These are phyloP conservation scores for Mycena sanguinolenta DNA, from an alignment of 768 basidiomycete species.

Conservation along the genomic window DNA sequence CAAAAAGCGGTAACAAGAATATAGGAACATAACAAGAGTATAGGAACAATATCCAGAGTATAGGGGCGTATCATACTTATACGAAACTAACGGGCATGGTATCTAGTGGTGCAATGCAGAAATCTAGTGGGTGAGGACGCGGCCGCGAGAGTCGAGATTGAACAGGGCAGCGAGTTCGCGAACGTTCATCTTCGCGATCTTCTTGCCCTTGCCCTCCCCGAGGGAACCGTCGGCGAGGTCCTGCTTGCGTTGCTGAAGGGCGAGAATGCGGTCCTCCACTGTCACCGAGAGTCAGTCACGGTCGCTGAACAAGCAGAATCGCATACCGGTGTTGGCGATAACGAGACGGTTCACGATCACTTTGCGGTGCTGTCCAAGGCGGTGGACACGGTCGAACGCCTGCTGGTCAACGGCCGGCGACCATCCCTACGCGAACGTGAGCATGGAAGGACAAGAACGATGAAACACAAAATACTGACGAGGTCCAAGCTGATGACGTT, in stretches of 20 bases:
- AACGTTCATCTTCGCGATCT: constrained; percentile 67
- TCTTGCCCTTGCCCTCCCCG: constrained; percentile 73
- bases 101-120: not conserved
- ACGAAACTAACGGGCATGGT: too few relatives aligned
- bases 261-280: constrained; percentile 79
- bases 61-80: too few relatives aligned
- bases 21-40: too few relatives aligned
- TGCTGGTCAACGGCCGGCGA: constrained; percentile 67
- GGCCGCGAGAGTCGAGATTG: constrained; percentile 56
- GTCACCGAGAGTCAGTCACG: not conserved
- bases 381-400: constrained; percentile 52
- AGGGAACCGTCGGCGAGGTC: constrained; percentile 70
- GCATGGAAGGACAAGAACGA: too few relatives aligned
- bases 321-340: constrained; percentile 59
- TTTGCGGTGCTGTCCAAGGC: constrained; percentile 66
- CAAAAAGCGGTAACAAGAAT: too few relatives aligned
- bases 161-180: constrained; percentile 65
- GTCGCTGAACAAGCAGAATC: not conserved
- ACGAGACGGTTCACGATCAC: constrained; percentile 71
- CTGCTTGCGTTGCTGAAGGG: constrained; percentile 75
- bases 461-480: constrained; percentile 30
- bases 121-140: constrained; percentile 40
- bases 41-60: too few relatives aligned
- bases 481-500: constrained; percentile 75
- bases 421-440: constrained; percentile 52